Conservation (phyloP, 371 early-diverging fungal species). For the Mortierella sp. region DNA sequence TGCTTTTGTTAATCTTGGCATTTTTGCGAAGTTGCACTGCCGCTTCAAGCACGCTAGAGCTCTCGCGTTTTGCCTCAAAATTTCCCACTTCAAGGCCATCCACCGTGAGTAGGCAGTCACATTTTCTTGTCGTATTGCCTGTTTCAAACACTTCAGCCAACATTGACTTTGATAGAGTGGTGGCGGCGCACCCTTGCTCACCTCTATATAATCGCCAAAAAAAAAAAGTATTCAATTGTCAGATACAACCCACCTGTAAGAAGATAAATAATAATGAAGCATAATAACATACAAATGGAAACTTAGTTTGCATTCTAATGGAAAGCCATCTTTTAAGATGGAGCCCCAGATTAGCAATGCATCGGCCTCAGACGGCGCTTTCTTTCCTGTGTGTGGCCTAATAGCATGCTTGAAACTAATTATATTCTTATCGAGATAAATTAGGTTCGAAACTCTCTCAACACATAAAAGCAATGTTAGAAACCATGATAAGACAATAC, state of each 20-base stretch:
- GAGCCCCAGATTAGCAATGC: slow-evolving; percentile 14
- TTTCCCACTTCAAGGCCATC: slow-evolving; percentile 20
- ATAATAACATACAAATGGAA: slow-evolving; percentile 2
- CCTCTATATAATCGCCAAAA: no score
- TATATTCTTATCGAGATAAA: no score
- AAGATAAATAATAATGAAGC: background rate
- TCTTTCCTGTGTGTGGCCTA: slow-evolving; percentile 14
- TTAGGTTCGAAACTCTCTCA: no score
- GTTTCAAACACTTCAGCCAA: slow-evolving; percentile 23
- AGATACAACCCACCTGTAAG: no score
- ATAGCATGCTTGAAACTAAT: slow-evolving; percentile 5
- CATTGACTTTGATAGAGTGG: slow-evolving; percentile 17
- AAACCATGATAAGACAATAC: no score
- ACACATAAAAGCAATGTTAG: no score
- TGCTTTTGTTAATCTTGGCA: slow-evolving; percentile 27
- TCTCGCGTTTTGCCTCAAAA: slow-evolving; percentile 20
- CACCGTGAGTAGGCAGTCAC: slow-evolving; percentile 18
- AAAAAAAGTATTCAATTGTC: no score
- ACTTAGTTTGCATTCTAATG: slow-evolving; percentile 2
- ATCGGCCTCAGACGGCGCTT: slow-evolving; percentile 13
- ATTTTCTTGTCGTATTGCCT: slow-evolving; percentile 15
- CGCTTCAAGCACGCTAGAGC: slow-evolving; percentile 2
- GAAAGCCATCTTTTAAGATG: slow-evolving; percentile 16
- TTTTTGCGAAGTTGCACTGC: slow-evolving; percentile 13
- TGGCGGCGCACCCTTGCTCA: slow-evolving; percentile 20